Evolutionary conservation across 2,329 filamentous ascomycete species (phyloP), one percentile per base, ranked within the genome.

Genomic region (Ophiobolus disseminans): DNA sequence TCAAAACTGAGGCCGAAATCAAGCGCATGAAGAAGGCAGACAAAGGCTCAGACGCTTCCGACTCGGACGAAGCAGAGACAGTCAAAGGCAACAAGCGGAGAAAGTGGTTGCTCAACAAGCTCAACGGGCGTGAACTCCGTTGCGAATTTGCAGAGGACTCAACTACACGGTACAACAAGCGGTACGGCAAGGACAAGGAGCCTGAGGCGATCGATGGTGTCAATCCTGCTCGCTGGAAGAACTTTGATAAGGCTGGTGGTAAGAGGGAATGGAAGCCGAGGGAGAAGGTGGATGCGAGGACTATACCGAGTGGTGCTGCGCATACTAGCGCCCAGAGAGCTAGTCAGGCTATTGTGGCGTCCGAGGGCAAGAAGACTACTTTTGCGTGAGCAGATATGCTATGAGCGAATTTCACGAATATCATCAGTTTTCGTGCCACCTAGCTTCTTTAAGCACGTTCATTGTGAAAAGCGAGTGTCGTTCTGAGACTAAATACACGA

Each of bases 121-220:
- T 97, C 46, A 79, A 88, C 41, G 91, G 92, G 21, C 84, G 94
- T 22, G 82, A 86, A 55, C 80, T 99, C 59, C 90, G 93, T 70
- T 86, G 94, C 71, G 93, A 99, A 73, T 91, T 93, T 65, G 94
- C 94, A 16, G 94, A 99, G 76, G 94, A 97, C 73, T 86, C 92
- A 49, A 86, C 90, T 61, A 85, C 85, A 25, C 80, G 94, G 48
- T 99, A 99, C 75, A 93, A 93, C 79, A 99, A 97, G 80, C 85
- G 94, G 1, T 97, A 89, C 68, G 89, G 90, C 57, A 93, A 92
- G 73, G 87, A 87, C 31, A 82, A 80, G 23, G 63, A 57, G 26
- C 43, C 36, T 11, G 64, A 57, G 13, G 55, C 59, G 4, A 53
- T 62, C 10, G 60, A 67, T 10, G 79, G 77, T 2, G 62, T 65